Evolutionary conservation across 2,329 filamentous ascomycete genomes (phyloP), one percentile per base, ranked within the genome.

Genomic region (Fonsecaea erecta): DNA sequence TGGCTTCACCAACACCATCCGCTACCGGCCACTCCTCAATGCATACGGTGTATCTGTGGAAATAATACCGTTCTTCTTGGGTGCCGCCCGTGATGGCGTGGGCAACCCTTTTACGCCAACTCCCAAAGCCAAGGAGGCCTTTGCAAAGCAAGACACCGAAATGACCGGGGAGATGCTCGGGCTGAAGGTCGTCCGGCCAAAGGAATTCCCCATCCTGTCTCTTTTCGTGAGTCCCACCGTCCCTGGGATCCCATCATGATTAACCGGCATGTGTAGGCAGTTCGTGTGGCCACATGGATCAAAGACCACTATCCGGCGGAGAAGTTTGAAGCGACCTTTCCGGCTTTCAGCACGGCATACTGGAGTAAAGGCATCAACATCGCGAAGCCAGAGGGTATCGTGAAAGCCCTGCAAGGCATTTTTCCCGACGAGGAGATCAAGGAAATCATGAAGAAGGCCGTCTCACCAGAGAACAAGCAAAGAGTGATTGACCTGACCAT

Each of bases 291-390:
- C 24, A 68, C 66, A n/a, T 68, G 57, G 55, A 35, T 68, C 40
- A 68, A 68, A 53, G 66, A 68, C 53, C 63, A 68, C 52, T 68
- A 68, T 52, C 60, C 66, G 52, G 11, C 66, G 9, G 66, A 68
- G 37, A 68, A 68, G 46, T 68, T 68, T 52, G 66, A 68, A 16
- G 51, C 52, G 4, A 66, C 60, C 2, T 68, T 68, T 54, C 66
- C 66, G 5, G 66, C 66, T 6, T 66, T 68, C 24, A 66, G 66
- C 32, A 52, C 61, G 16, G 66, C 56, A 12, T 68, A 66, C 32
- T 68, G 66, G 66, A 68, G 63, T 54, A 66, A 64, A 34, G 66
- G 66, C 57, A 68, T 68, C 63, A 66, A 68, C 32, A 68, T 68
- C 52, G 59, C 66, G 2, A 66, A 43, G 3, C 60, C 63, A 4